A percentile compares a stretch with the other conserved stretches of the same genome.
Evolutionary conservation across 148 eudicot genomes (phyloP).

Genomic region (Chenopodium album): DNA sequence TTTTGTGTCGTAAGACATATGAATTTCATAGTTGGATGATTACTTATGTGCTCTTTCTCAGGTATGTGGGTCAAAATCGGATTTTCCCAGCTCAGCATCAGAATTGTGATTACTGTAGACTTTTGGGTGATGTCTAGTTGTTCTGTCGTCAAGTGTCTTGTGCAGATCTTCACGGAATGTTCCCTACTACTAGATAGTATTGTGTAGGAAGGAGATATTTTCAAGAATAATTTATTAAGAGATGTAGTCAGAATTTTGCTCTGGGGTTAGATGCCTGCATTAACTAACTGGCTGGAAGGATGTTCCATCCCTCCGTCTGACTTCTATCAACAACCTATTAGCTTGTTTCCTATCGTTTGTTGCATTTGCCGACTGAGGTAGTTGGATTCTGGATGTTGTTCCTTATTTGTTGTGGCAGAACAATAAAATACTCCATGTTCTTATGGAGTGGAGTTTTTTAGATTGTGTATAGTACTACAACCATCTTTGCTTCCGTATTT

Average conservation of each 20-base stretch:
- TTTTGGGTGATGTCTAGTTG: conserved; percentile 10
- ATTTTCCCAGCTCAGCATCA: conserved; percentile 15
- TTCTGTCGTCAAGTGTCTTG: conserved; percentile 5
- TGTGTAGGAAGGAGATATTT: conserved; percentile 13
- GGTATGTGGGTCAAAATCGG: conserved; percentile 10
- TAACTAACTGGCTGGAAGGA: not conserved
- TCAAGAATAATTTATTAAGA: conserved; percentile 13
- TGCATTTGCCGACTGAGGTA: not conserved
- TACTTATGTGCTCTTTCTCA: not conserved
- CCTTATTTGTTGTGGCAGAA: not conserved
- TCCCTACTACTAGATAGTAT: conserved; percentile 6
- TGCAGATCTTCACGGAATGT: conserved; percentile 21
- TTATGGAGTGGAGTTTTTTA: not conserved
- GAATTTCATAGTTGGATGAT: not conserved
- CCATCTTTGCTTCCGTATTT: not conserved
- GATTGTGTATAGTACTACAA: not conserved
- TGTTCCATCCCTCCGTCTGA: conserved; percentile 10
- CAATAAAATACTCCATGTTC: conserved; percentile 20
- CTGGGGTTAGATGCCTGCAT: conserved; percentile 1
- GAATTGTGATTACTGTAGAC: not conserved
- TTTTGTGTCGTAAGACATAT: not conserved
- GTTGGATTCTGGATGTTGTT: not conserved
- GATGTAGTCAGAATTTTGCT: conserved; percentile 11
- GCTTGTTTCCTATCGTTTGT: conserved; percentile 2
- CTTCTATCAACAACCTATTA: not conserved